Conservation (phyloP, 345 rosid genomes). For the Linum trigynum region DNA sequence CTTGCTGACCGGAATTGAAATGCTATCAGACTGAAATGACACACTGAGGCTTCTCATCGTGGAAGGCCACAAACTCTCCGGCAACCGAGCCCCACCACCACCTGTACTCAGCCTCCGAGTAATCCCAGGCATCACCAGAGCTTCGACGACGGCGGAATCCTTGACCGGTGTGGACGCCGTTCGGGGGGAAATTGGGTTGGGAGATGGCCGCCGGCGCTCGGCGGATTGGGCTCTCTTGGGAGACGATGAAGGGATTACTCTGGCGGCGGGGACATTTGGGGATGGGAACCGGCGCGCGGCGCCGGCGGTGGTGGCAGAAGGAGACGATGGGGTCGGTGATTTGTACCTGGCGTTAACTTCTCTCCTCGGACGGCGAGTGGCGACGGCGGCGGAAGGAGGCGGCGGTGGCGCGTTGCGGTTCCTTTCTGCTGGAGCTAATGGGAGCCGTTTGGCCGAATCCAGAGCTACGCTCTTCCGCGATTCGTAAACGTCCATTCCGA, state of each 20-base stretch:
- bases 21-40: slow-evolving; percentile 83
- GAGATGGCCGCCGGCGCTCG: slow-evolving; percentile 53
- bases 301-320: slow-evolving; percentile 24
- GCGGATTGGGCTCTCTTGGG: slow-evolving; percentile 68
- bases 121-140: slow-evolving; percentile 15
- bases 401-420: slow-evolving; percentile 41
- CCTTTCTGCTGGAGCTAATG: slow-evolving; percentile 60
- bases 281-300: slow-evolving; percentile 60
- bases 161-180: slow-evolving; percentile 58
- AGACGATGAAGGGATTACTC: slow-evolving; percentile 28
- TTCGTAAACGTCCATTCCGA: slow-evolving; percentile 36
- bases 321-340: slow-evolving; percentile 24
- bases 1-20: slow-evolving; percentile 73
- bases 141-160: slow-evolving; percentile 44
- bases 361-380: slow-evolving; percentile 50
- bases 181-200: slow-evolving; percentile 62
- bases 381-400: background rate
- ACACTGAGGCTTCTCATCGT: slow-evolving; percentile 97
- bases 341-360: slow-evolving; percentile 80
- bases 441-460: slow-evolving; percentile 36
- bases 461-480: slow-evolving; percentile 41
- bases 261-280: slow-evolving; percentile 46
- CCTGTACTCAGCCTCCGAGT: slow-evolving; percentile 48
- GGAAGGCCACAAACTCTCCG: slow-evolving; percentile 97
- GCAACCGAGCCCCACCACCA: slow-evolving; percentile 44